Evolutionary conservation across 2,329 filamentous ascomycete genomes (phyloP).

Genomic region (Raffaelea deltoideospora): DNA sequence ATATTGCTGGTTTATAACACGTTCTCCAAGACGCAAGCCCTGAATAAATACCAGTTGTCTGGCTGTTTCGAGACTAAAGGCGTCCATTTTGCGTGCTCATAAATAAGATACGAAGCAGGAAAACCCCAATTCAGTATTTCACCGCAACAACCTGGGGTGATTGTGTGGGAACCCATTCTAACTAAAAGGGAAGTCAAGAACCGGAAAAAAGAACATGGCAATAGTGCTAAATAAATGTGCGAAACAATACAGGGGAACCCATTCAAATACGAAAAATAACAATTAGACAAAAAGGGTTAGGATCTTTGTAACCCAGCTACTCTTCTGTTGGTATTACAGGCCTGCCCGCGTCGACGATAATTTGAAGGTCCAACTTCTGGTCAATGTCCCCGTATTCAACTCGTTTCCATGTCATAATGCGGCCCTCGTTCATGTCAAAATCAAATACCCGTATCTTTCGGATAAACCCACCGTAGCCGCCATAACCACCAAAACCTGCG

Average conservation of each 20-base stretch:
- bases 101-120: too few species aligned
- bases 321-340: conserved; percentile 19
- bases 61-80: too few species aligned
- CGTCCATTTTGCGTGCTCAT: too few species aligned
- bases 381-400: conserved; percentile 50
- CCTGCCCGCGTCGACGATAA: conserved; percentile 49
- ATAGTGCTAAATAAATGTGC: too few species aligned
- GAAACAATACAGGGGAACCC: neutral
- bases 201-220: neutral
- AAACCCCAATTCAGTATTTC: too few species aligned
- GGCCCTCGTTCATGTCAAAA: conserved; percentile 78
- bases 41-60: too few species aligned
- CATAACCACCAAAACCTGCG: conserved; percentile 86
- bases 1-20: too few species aligned
- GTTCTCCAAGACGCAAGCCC: too few species aligned
- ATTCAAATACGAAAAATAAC: neutral
- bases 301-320: conserved; percentile 1
- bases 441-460: conserved; percentile 81
- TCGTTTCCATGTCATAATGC: conserved; percentile 85
- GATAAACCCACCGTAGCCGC: conserved; percentile 73
- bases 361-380: conserved; percentile 42
- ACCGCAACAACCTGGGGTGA: too few species aligned
- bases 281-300: neutral
- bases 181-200: neutral
- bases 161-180: too few species aligned